Base-by-base conservation (phyloP, 176 grass and related monocot species). In the Chloris gayana region DNA sequence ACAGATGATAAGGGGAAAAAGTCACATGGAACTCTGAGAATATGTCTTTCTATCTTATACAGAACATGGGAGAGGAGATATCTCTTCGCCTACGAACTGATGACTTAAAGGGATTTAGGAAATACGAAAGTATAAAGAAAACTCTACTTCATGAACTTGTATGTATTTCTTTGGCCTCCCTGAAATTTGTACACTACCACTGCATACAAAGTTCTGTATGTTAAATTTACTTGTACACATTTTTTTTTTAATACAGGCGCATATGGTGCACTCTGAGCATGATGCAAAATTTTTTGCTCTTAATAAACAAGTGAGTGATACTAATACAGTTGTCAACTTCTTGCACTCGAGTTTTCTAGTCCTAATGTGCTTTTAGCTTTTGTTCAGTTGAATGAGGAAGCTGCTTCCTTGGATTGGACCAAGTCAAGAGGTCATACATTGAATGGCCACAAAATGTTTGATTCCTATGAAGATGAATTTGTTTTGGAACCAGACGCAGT, bases 91-190 rank as follows among this genome's bases (percentile, higher is more conserved):
- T 99, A 71, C 83, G 96, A 79, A 99, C 96, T 41, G 96, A 99
- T 70, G 90, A 99, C 64, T 86, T 99, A 59, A 91, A 93, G 90
- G 96, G 96, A 82, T 99, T 99, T 82, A 89, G 96, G 73, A 99
- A 99, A 80, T 99, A 95, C 17, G 90, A 90, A 89, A 91, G 86
- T 75, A 93, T 95, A 49, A 99, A 99, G 84, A 91, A 91, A 84
- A 99, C 96, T 46, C 81, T 99, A 71, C 77, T 99, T 58, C 96
- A 99, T 89, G 96, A 99, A 93, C 86, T 99, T 66, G 96, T 98
- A 91, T 70, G 86, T 69, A 26, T 58, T 54, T 74, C 53, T 14
- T 53, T 13, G 7, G 4, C 39, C 75, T 71, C 67, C 46, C 64
- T 76, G 37, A 69, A 45, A 47, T 39, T 18, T 54, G 17, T 63